Conservation (phyloP, 1,139 yeast genomes). For the Hansenula anomala region DNA sequence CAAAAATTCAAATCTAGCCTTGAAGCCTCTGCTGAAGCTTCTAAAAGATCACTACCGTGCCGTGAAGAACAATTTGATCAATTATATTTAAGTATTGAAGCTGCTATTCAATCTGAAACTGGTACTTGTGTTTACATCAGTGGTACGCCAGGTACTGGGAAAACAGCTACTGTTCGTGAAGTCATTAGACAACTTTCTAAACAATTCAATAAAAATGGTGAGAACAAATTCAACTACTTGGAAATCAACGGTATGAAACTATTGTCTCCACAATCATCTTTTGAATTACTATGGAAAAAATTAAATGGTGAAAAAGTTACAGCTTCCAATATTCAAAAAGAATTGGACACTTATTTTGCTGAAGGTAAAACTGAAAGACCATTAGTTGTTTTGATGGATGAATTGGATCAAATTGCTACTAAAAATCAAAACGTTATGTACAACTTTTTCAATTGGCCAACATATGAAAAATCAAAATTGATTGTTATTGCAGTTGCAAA, state of each 20-base stretch:
- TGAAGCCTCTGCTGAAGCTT: constrained; percentile 1
- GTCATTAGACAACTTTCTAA: constrained; percentile 65
- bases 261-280: constrained; percentile 80
- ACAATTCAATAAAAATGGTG: constrained; percentile 38
- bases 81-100: constrained; percentile 65
- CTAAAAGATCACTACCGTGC: constrained; percentile 53
- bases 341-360: constrained; percentile 49
- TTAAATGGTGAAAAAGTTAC: constrained; percentile 60
- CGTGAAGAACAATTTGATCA: constrained; percentile 84
- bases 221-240: constrained; percentile 61
- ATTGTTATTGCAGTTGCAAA: constrained; percentile 93
- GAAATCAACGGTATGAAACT: constrained; percentile 92
- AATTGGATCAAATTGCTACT: constrained; percentile 86
- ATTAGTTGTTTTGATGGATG: constrained; percentile 80
- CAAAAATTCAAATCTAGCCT: not conserved
- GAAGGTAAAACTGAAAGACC: constrained; percentile 34
- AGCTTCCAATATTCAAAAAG: constrained; percentile 55
- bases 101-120: constrained; percentile 63
- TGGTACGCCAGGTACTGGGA: constrained; percentile 98
- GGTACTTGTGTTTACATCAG: constrained; percentile 89
- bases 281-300: constrained; percentile 77
- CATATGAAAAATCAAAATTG: constrained; percentile 70
- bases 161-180: constrained; percentile 89
- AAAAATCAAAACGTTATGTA: constrained; percentile 87
- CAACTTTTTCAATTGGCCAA: constrained; percentile 97